Conservation (phyloP, 495 filamentous ascomycete genomes). For the Usnea hakonensis region DNA sequence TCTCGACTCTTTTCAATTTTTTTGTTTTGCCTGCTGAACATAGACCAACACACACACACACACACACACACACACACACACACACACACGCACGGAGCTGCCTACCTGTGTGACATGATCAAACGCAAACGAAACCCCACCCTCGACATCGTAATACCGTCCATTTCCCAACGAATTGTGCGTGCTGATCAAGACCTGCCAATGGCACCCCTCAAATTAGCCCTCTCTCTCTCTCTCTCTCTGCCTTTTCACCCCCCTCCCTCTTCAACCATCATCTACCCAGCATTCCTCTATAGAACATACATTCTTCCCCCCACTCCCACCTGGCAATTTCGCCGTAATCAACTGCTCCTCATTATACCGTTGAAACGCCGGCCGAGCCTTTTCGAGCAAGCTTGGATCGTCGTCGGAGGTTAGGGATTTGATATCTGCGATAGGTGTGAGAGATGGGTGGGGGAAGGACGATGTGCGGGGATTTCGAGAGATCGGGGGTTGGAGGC, state of each 20-base stretch:
- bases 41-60: no score
- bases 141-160: conserved; percentile 83
- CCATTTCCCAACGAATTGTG: conserved; percentile 72
- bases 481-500: no score
- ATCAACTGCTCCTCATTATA: conserved; percentile 95
- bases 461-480: no score
- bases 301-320: conserved; percentile 70
- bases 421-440: conserved; percentile 70
- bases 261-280: no score
- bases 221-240: background rate
- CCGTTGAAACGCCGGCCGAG: conserved; percentile 77
- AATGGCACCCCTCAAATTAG: background rate
- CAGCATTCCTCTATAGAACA: no score
- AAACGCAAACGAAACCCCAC: conserved; percentile 74
- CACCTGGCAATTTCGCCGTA: conserved; percentile 79
- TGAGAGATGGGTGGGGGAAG: no score
- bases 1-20: background rate
- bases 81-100: no score
- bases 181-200: conserved; percentile 76
- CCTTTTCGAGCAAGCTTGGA: conserved; percentile 56
- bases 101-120: conserved; percentile 74
- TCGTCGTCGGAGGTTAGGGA: conserved; percentile 66
- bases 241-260: no score
- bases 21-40: no score
- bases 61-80: no score